Evolutionary conservation across 768 basidiomycete genomes (phyloP).

Genomic region (Sutorius australiensis): DNA sequence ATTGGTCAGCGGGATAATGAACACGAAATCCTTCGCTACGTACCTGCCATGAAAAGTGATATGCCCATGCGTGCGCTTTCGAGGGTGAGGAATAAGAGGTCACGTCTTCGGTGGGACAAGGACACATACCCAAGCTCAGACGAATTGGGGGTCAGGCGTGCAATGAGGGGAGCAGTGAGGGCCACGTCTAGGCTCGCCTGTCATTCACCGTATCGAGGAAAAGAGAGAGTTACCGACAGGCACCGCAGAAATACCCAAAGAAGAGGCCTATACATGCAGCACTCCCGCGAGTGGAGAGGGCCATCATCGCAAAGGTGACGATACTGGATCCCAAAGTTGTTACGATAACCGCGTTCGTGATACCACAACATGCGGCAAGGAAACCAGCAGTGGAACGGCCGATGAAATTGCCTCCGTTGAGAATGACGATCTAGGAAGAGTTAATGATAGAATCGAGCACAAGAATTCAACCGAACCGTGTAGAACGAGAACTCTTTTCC

Average conservation of each 20-base stretch:
- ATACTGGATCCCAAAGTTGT: constrained; percentile 33
- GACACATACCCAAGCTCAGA: constrained; percentile 45
- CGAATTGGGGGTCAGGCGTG: constrained; percentile 39
- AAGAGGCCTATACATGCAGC: constrained; percentile 39
- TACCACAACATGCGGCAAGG: constrained; percentile 38
- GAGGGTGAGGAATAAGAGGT: constrained; percentile 14
- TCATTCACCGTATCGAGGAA: background rate
- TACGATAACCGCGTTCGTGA: constrained; percentile 41
- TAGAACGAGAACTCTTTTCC: constrained; percentile 50
- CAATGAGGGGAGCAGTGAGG: constrained; percentile 41
- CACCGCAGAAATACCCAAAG: constrained; percentile 50
- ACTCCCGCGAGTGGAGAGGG: constrained; percentile 34
- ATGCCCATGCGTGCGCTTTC: constrained; percentile 42
- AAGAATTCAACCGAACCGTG: constrained; percentile 34
- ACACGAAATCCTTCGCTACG: constrained; percentile 4
- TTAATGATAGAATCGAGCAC: background rate
- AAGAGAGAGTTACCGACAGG: constrained; percentile 28
- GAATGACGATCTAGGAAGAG: constrained; percentile 32
- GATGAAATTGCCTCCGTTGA: constrained; percentile 34
- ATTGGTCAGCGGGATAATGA: background rate
- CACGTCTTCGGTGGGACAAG: background rate
- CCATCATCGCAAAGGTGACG: constrained; percentile 43
- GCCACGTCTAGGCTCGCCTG: constrained; percentile 32
- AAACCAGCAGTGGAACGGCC: constrained; percentile 38
- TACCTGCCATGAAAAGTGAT: constrained; percentile 45